Conservation (phyloP, 176 grass and related monocot genomes). For the Zea mays region DNA sequence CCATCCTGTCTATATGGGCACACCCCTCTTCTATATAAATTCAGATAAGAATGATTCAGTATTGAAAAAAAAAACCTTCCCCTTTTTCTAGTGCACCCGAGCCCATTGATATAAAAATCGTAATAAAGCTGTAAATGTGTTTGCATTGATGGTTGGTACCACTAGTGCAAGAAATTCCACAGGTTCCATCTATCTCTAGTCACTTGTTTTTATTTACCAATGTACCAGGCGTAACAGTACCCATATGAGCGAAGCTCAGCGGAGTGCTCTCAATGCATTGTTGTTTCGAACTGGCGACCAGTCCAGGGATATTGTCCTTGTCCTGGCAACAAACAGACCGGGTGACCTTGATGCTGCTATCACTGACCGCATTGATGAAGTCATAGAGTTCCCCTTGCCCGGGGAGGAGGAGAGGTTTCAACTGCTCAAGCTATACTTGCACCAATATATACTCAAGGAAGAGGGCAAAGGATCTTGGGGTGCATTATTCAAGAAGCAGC, state of each 20-base stretch:
- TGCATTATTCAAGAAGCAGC: conserved; percentile 64
- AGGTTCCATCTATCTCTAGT: conserved; percentile 17
- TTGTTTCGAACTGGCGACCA: conserved; percentile 94
- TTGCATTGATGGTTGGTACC: background rate
- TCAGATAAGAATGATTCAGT: background rate
- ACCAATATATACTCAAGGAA: conserved; percentile 66
- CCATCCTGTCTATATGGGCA: too few relatives aligned
- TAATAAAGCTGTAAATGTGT: conserved; percentile 6
- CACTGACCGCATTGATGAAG: conserved; percentile 94
- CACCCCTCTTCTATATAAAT: too few relatives aligned
- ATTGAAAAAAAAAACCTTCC: background rate
- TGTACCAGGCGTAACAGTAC: conserved; percentile 76
- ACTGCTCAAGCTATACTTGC: conserved; percentile 83
- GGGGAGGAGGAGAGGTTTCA: conserved; percentile 77
- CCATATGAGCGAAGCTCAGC: conserved; percentile 90
- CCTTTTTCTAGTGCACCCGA: background rate
- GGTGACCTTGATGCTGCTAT: conserved; percentile 91
- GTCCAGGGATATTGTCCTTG: conserved; percentile 81
- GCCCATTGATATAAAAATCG: background rate
- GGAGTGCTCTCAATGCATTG: conserved; percentile 91
- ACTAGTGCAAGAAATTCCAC: conserved; percentile 15
- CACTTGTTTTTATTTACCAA: conserved; percentile 30
- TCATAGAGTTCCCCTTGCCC: conserved; percentile 83
- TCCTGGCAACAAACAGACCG: conserved; percentile 85
- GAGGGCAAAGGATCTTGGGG: conserved; percentile 41